These are phyloP conservation scores for Solanum megistacrolobum DNA, from an alignment of 257 asterid species.

Conservation along the genomic window DNA sequence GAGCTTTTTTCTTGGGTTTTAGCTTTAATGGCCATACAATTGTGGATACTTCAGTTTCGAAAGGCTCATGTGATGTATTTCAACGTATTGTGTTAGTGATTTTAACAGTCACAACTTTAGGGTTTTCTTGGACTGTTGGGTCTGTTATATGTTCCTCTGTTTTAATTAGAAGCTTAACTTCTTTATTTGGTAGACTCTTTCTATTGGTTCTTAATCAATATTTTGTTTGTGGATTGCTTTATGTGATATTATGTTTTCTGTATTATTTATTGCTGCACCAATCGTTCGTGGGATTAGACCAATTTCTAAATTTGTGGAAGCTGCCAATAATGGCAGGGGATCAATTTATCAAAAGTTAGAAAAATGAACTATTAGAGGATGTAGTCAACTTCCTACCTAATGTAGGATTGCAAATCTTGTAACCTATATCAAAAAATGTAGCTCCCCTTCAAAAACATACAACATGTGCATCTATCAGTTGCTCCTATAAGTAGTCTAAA, in stretches of 20 bases:
- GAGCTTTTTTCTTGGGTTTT: not conserved
- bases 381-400: not conserved
- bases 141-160: not conserved
- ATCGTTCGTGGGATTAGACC: not conserved
- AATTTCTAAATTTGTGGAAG: not conserved
- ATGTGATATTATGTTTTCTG: not conserved
- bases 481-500: not conserved
- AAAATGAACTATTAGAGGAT: not conserved
- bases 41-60: not conserved
- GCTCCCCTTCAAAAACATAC: not conserved
- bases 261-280: not conserved
- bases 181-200: not conserved
- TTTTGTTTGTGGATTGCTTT: not conserved
- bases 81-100: not conserved
- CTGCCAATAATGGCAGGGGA: not conserved
- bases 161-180: not conserved
- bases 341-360: not conserved
- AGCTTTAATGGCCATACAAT: not conserved
- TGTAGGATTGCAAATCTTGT: not conserved
- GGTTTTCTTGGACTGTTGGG: not conserved
- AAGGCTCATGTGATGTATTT: not conserved
- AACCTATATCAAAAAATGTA: not conserved
- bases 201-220: not conserved
- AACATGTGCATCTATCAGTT: not conserved
- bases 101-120: not conserved